Percentiles rank a stretch among this genome's conserved stretches.
phyloP scores from a whole-genome alignment of 1,284 basidiomycete genomes.

The Testicularia cyperi region DNA sequence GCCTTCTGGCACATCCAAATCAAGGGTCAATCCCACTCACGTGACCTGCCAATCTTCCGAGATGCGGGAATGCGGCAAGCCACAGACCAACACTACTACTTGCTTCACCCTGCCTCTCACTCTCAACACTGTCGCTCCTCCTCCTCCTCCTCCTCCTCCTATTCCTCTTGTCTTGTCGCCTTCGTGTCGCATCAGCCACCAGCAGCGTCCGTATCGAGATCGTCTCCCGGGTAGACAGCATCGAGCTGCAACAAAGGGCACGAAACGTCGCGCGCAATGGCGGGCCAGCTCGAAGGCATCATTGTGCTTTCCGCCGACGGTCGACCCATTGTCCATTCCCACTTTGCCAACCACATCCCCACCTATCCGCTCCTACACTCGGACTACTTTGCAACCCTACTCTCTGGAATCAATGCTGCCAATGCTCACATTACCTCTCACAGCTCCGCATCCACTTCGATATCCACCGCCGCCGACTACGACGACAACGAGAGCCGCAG shows the following conservation, averaged over 20 bases:
- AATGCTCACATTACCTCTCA: constrained; percentile 24
- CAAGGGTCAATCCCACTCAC: too few species aligned
- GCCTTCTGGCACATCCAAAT: too few species aligned
- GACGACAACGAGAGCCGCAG: neutral
- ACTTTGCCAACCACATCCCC: constrained; percentile 76
- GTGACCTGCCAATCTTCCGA: too few species aligned
- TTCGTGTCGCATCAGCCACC: too few species aligned
- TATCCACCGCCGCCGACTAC: neutral
- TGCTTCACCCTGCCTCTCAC: too few species aligned
- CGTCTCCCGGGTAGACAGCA: too few species aligned
- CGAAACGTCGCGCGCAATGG: constrained; percentile 13
- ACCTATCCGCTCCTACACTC: constrained; percentile 82
- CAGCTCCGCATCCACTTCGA: neutral
- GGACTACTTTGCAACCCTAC: constrained; percentile 76
- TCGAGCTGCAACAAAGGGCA: too few species aligned
- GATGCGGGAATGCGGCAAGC: too few species aligned
- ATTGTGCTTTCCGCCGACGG: constrained; percentile 81
- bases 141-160: too few species aligned
- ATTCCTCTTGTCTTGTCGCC: too few species aligned
- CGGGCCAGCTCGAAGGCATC: constrained; percentile 71
- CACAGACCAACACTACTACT: too few species aligned
- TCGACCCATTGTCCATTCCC: constrained; percentile 86
- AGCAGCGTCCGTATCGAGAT: neutral
- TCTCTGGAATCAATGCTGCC: constrained; percentile 53
- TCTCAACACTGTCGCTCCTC: too few species aligned